These are phyloP conservation scores for Volvox carteri DNA, from an alignment of 163 green algal genomes.

Conservation along the genomic window DNA sequence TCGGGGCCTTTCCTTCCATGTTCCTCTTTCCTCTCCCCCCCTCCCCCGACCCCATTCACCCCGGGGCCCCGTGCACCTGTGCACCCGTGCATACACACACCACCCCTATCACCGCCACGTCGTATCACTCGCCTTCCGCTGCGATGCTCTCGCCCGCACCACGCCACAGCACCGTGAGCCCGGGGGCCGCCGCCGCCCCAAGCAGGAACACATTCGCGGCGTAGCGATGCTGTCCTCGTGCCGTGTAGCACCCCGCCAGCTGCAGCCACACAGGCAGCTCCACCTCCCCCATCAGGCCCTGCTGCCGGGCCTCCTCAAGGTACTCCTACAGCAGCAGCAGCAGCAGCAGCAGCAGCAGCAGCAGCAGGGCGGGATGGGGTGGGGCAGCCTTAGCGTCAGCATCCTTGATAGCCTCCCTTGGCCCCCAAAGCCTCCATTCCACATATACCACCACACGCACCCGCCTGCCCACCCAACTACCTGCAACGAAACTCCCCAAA, in stretches of 20 bases:
- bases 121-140: not conserved
- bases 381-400: too few species aligned
- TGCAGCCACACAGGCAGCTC: constrained; percentile 40
- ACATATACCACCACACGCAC: too few species aligned
- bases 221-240: constrained; percentile 17
- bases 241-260: constrained; percentile 42
- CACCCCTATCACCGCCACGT: not conserved
- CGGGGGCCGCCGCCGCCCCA: not conserved
- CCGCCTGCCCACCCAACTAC: too few species aligned
- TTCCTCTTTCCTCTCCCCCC: too few species aligned
- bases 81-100: not conserved
- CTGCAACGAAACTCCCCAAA: too few species aligned
- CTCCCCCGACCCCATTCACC: too few species aligned
- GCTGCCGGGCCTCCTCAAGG: constrained; percentile 9
- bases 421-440: too few species aligned
- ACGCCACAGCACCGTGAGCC: constrained; percentile 40
- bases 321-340: constrained; percentile 36
- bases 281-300: not conserved
- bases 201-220: constrained; percentile 44
- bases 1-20: too few species aligned
- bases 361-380: not conserved
- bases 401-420: too few species aligned
- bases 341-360: too few species aligned
- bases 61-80: too few species aligned
- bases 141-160: constrained; percentile 15